Evolutionary conservation across 1,284 basidiomycete genomes (phyloP).

Genomic region (Vanrija sp.): DNA sequence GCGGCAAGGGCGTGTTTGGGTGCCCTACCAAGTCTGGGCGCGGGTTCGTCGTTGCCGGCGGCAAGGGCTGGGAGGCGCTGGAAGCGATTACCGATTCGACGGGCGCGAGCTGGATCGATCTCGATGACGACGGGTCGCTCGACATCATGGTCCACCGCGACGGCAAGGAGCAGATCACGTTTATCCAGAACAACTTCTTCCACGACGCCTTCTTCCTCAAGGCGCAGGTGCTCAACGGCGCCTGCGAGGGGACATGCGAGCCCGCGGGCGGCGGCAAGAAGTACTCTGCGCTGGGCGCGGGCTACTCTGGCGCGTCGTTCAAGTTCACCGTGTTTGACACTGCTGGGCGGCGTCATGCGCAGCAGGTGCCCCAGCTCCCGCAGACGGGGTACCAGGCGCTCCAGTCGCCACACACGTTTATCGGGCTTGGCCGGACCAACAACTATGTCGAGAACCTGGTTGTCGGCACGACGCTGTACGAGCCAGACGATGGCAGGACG

Average conservation of each 20-base stretch:
- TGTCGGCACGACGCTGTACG: conserved; percentile 58
- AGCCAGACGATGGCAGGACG: conserved; percentile 64
- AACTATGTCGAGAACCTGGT: conserved; percentile 85
- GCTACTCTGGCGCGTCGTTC: conserved; percentile 90
- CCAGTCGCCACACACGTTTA: conserved; percentile 87
- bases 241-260: conserved; percentile 76
- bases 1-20: conserved; percentile 50
- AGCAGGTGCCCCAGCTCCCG: conserved; percentile 88
- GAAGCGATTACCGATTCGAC: conserved; percentile 70
- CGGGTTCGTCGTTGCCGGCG: conserved; percentile 62
- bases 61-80: conserved; percentile 61
- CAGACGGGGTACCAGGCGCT: conserved; percentile 88
- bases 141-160: conserved; percentile 87
- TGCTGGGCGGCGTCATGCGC: conserved; percentile 80
- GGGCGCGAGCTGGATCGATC: conserved; percentile 76
- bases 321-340: conserved; percentile 97
- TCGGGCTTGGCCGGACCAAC: conserved; percentile 97
- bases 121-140: conserved; percentile 94
- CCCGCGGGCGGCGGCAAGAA: conserved; percentile 57
- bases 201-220: conserved; percentile 99
- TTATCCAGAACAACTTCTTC: conserved; percentile 97
- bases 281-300: conserved; percentile 86
- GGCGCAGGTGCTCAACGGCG: conserved; percentile 89
- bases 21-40: conserved; percentile 48
- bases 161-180: conserved; percentile 60